Conservation (phyloP, 768 basidiomycete species). For the Chalciporus sphaerocephalus region DNA sequence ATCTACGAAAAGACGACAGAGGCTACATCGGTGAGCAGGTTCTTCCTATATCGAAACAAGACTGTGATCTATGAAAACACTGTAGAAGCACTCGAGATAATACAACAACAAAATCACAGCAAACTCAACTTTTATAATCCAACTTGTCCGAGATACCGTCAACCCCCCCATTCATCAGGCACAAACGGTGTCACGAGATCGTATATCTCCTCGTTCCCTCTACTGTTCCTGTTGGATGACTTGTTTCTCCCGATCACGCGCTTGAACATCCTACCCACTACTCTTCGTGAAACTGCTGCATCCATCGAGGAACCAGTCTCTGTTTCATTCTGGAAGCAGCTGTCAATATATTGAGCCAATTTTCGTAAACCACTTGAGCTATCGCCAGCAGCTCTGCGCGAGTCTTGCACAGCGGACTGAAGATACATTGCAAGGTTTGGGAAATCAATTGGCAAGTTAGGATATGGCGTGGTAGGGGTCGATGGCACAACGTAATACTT, state of each 20-base stretch:
- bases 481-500: conserved; percentile 71
- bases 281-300: conserved; percentile 35
- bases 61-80: background rate
- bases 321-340: conserved; percentile 55
- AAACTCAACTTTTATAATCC: background rate
- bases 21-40: background rate
- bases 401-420: conserved; percentile 64
- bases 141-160: conserved; percentile 2
- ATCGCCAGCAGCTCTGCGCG: conserved; percentile 57
- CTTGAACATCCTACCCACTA: conserved; percentile 53
- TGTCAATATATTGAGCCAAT: conserved; percentile 65
- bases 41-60: background rate
- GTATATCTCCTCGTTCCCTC: conserved; percentile 73
- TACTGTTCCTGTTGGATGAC: conserved; percentile 41
- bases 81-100: background rate
- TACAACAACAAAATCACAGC: background rate
- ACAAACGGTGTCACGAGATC: conserved; percentile 82
- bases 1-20: too few species aligned
- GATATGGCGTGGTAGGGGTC: conserved; percentile 55
- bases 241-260: conserved; percentile 54
- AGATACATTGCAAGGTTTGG: conserved; percentile 75
- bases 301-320: conserved; percentile 22
- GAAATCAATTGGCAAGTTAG: conserved; percentile 68
- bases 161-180: conserved; percentile 73
- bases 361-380: conserved; percentile 58